Conservation (phyloP, 2,329 filamentous ascomycete species). For the Neofusicoccum sp. region DNA sequence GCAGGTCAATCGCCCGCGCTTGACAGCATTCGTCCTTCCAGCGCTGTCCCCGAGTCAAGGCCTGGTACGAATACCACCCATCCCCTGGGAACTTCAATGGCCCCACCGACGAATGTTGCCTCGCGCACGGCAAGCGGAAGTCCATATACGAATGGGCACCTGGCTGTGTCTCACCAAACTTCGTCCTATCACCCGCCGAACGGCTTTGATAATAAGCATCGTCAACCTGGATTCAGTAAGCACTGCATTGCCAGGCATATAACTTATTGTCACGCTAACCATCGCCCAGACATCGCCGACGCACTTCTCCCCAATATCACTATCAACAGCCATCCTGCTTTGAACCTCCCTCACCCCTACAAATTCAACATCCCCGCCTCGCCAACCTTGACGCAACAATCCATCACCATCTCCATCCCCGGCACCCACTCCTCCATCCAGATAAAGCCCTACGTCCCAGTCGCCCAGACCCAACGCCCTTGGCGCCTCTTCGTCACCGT, state of each 20-base stretch:
- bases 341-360: slow-evolving; percentile 64
- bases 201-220: slow-evolving; percentile 26
- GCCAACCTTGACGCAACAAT: slow-evolving; percentile 68
- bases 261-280: not conserved
- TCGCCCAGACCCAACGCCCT: slow-evolving; percentile 66
- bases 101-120: slow-evolving; percentile 38
- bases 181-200: slow-evolving; percentile 1
- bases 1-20: slow-evolving; percentile 48
- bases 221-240: slow-evolving; percentile 17
- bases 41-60: slow-evolving; percentile 35
- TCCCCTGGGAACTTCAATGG: slow-evolving; percentile 33
- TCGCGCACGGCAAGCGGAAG: slow-evolving; percentile 44
- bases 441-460: slow-evolving; percentile 66
- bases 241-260: too few species aligned
- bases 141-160: slow-evolving; percentile 36
- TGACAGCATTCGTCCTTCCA: slow-evolving; percentile 40
- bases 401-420: slow-evolving; percentile 71
- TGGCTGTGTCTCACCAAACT: not conserved
- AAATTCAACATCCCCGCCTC: slow-evolving; percentile 67
- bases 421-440: slow-evolving; percentile 70
- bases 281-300: not conserved
- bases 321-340: slow-evolving; percentile 62
- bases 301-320: slow-evolving; percentile 16
- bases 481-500: slow-evolving; percentile 77
- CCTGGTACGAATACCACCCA: slow-evolving; percentile 32